phyloP scores from a whole-genome alignment of 2,329 filamentous ascomycete genomes.

The Monosporascus sp. region DNA sequence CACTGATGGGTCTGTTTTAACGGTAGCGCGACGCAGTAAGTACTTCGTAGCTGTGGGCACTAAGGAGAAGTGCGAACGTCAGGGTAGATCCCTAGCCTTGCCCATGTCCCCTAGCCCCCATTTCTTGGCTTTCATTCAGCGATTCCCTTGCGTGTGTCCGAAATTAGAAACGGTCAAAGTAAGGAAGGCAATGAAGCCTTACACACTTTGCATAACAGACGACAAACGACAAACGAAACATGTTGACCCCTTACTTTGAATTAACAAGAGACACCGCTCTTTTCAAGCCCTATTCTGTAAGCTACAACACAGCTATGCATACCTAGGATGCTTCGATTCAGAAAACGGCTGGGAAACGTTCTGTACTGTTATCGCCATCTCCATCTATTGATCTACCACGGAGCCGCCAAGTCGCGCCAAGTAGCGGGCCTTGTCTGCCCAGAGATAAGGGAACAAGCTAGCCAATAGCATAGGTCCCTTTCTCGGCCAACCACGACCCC shows the following conservation, averaged over 20 bases:
- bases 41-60: not conserved
- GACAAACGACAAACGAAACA: not conserved
- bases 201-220: not conserved
- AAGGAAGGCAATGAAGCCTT: not conserved
- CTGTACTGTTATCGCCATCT: not conserved
- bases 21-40: not conserved
- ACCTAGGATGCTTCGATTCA: too few species aligned
- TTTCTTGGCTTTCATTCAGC: not conserved
- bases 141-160: not conserved
- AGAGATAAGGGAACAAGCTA: not conserved
- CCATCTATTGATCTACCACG: not conserved
- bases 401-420: not conserved
- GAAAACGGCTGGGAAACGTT: too few species aligned
- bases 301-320: too few species aligned
- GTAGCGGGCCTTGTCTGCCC: not conserved
- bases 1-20: not conserved
- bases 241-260: too few species aligned
- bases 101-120: not conserved
- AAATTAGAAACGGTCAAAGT: not conserved
- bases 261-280: too few species aligned
- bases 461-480: not conserved
- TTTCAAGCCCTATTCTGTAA: too few species aligned
- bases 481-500: not conserved
- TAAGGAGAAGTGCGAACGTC: not conserved
- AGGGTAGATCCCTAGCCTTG: not conserved